Percentiles rank a stretch among this genome's conserved stretches.
These are phyloP conservation scores for Cucurbita pepo DNA, from an alignment of 306 rosid species.

Conservation along the genomic window DNA sequence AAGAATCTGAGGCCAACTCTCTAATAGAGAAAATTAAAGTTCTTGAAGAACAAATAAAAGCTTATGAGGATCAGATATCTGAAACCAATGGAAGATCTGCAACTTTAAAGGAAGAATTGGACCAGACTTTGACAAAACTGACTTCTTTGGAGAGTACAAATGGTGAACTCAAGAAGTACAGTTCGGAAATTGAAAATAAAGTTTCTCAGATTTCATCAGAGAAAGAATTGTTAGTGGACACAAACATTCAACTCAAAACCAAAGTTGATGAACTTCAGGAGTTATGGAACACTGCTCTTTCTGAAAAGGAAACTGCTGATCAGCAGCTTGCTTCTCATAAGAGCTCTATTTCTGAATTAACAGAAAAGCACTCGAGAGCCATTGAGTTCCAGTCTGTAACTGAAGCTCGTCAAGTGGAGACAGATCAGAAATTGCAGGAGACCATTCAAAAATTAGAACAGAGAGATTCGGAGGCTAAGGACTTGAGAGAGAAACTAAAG, in stretches of 20 bases:
- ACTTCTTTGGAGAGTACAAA: conserved; percentile 37
- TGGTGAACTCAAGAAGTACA: conserved; percentile 43
- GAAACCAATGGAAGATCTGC: conserved; percentile 27
- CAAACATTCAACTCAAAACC: conserved; percentile 54
- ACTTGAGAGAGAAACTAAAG: conserved; percentile 45
- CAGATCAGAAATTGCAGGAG: conserved; percentile 34
- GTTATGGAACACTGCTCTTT: conserved; percentile 28
- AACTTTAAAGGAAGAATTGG: conserved; percentile 36
- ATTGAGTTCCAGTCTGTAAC: conserved; percentile 35
- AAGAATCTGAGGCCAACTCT: conserved; percentile 63
- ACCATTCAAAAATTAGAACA: conserved; percentile 32
- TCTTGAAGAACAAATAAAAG: conserved; percentile 38
- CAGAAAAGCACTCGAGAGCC: conserved; percentile 50
- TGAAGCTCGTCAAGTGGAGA: conserved; percentile 29
- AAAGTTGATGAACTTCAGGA: conserved; percentile 70
- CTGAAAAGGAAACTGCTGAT: conserved; percentile 44
- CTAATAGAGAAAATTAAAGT: conserved; percentile 40
- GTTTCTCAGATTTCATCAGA: conserved; percentile 46
- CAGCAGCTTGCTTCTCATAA: conserved; percentile 47
- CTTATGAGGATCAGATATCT: conserved; percentile 25
- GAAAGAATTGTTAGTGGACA: conserved; percentile 55
- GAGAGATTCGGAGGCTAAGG: conserved; percentile 68
- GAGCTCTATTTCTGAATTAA: conserved; percentile 43
- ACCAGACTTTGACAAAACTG: conserved; percentile 33
- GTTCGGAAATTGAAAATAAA: conserved; percentile 40